These are phyloP conservation scores for Graphium sp. DNA, from an alignment of 2,329 filamentous ascomycete genomes.

Conservation along the genomic window DNA sequence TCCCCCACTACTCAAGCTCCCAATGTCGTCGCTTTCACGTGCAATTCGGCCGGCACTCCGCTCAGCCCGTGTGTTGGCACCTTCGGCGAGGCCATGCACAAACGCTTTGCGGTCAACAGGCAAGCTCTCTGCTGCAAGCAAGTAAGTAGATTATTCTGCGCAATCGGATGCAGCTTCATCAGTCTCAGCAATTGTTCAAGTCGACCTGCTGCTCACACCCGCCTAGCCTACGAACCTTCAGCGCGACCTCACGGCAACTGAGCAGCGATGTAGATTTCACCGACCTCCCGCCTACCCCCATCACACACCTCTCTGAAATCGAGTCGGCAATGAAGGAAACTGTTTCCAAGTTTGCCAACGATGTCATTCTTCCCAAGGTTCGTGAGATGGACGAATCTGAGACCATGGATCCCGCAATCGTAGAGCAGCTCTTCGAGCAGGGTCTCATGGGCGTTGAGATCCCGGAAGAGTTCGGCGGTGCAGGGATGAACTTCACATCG, in stretches of 20 bases:
- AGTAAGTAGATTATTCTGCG: no score
- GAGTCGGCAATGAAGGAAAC: conserved; percentile 80
- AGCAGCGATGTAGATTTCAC: conserved; percentile 44
- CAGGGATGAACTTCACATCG: conserved; percentile 96
- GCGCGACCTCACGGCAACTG: conserved; percentile 38
- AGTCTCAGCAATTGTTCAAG: no score
- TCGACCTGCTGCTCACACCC: conserved; percentile 2
- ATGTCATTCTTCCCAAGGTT: conserved; percentile 76
- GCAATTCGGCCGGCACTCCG: conserved; percentile 4
- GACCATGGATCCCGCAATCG: conserved; percentile 71
- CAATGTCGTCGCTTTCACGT: conserved; percentile 6
- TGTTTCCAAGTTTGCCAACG: conserved; percentile 79
- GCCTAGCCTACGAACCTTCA: conserved; percentile 33
- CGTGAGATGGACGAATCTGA: conserved; percentile 97
- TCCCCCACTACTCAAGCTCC: neutral
- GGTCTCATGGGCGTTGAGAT: conserved; percentile 96
- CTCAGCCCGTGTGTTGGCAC: neutral
- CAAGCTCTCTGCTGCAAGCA: no score
- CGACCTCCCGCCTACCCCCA: conserved; percentile 75
- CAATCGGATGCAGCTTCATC: no score
- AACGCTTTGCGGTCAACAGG: no score
- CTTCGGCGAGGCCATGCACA: no score
- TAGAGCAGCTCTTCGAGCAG: conserved; percentile 93
- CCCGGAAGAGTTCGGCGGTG: conserved; percentile 88
- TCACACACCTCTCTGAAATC: conserved; percentile 80